Conservation (phyloP, 176 grass and related monocot genomes). For the Oropetium thomaeum region DNA sequence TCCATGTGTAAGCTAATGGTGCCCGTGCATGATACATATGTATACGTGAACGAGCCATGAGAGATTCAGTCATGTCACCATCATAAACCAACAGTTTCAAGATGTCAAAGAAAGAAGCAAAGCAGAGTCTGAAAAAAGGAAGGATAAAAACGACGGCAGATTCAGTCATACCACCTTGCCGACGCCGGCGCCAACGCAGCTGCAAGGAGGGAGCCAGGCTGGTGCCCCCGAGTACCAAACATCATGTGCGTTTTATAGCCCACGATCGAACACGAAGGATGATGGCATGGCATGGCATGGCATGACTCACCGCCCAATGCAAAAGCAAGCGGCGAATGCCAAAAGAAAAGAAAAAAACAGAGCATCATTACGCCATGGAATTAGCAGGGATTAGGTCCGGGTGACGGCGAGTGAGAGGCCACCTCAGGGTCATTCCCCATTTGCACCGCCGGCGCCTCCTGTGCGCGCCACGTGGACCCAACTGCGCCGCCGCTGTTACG, state of each 20-base stretch:
- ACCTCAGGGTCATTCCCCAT: constrained; percentile 28
- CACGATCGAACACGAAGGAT: not conserved
- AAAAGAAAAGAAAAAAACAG: not conserved
- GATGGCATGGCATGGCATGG: not conserved
- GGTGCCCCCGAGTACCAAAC: constrained; percentile 1
- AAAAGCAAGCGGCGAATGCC: not conserved
- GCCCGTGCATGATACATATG: not conserved
- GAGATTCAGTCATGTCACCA: not conserved
- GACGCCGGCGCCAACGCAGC: constrained; percentile 20
- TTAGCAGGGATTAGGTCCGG: constrained; percentile 31
- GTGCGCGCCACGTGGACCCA: constrained; percentile 38
- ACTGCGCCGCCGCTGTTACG: constrained; percentile 28
- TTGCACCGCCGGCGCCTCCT: constrained; percentile 37
- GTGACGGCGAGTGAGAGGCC: constrained; percentile 17
- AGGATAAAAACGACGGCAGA: not conserved
- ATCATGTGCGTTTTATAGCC: constrained; percentile 31
- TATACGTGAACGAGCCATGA: not conserved
- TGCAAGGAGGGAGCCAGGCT: not conserved
- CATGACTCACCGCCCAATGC: constrained; percentile 36
- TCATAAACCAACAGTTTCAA: constrained; percentile 1
- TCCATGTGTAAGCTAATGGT: not conserved
- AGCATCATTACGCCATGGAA: constrained; percentile 47
- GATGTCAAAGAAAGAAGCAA: not conserved
- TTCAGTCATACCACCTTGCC: constrained; percentile 10
- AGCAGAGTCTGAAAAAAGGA: not conserved